Conservation (phyloP, 108 stramenopile genomes). For the Skeletonema grethae region DNA sequence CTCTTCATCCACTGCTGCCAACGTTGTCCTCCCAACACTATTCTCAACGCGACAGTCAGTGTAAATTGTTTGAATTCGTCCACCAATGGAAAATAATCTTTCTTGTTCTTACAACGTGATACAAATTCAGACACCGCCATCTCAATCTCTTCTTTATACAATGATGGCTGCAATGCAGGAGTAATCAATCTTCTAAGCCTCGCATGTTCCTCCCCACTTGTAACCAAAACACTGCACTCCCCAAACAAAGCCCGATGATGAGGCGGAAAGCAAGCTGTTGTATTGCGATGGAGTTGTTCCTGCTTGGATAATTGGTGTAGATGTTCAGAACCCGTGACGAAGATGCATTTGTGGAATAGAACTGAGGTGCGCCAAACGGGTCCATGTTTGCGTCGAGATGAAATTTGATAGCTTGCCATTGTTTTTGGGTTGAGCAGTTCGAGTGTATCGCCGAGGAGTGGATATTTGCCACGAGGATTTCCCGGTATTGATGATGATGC, state of each 20-base stretch:
- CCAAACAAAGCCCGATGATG: slow-evolving; percentile 43
- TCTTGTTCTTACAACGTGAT: slow-evolving; percentile 3
- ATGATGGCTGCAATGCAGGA: slow-evolving; percentile 21
- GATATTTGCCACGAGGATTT: slow-evolving; percentile 15
- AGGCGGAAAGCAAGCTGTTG: slow-evolving; percentile 44
- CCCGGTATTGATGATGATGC: not conserved
- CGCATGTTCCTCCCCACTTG: slow-evolving; percentile 35
- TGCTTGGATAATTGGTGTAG: slow-evolving; percentile 20
- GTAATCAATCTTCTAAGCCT: slow-evolving; percentile 23
- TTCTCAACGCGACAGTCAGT: slow-evolving; percentile 21
- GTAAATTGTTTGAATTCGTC: slow-evolving; percentile 28
- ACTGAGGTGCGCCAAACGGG: slow-evolving; percentile 22
- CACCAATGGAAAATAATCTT: slow-evolving; percentile 18
- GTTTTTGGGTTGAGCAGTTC: slow-evolving; percentile 30
- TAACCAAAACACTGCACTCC: slow-evolving; percentile 27
- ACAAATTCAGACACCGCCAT: slow-evolving; percentile 22
- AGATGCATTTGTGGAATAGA: slow-evolving; percentile 27
- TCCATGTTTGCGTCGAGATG: slow-evolving; percentile 18
- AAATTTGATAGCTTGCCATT: slow-evolving; percentile 39
- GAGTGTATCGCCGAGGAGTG: slow-evolving; percentile 40
- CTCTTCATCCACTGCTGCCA: slow-evolving; percentile 10
- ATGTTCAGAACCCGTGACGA: slow-evolving; percentile 21
- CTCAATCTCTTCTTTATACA: slow-evolving; percentile 31
- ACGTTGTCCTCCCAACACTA: slow-evolving; percentile 30
- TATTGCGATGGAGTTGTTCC: slow-evolving; percentile 23